phyloP scores from a whole-genome alignment of 2,329 filamentous ascomycete species.

The Nemania abortiva region DNA sequence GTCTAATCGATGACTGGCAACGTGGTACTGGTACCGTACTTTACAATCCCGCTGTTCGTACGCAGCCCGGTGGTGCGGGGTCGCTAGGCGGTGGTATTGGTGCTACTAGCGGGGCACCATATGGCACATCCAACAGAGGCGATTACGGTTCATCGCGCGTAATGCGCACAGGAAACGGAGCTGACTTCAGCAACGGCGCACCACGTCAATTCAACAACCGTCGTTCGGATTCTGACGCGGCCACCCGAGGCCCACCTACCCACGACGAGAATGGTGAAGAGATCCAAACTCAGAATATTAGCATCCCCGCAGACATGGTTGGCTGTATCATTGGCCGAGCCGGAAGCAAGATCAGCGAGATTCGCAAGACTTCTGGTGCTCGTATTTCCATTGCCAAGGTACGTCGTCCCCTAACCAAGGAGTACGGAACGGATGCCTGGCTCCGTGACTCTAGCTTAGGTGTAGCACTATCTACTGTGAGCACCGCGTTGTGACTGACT shows the following conservation, averaged over 20 bases:
- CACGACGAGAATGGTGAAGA: slow-evolving; percentile 97
- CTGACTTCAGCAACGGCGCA: slow-evolving; percentile 91
- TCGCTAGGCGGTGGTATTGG: slow-evolving; percentile 45
- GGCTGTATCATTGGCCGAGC: slow-evolving; percentile 97
- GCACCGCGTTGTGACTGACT: slow-evolving; percentile 35
- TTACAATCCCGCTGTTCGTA: slow-evolving; percentile 95
- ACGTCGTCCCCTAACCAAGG: slow-evolving; percentile 43
- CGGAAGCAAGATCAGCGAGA: slow-evolving; percentile 98
- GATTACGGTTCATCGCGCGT: slow-evolving; percentile 76
- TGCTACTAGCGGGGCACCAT: slow-evolving; percentile 58
- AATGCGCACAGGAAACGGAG: slow-evolving; percentile 96
- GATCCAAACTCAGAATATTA: slow-evolving; percentile 99
- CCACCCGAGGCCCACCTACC: slow-evolving; percentile 82
- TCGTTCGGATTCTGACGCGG: slow-evolving; percentile 85
- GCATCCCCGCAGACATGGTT: slow-evolving; percentile 99
- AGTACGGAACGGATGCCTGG: background rate
- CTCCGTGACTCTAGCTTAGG: background rate
- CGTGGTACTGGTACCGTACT: slow-evolving; percentile 96
- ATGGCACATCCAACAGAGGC: slow-evolving; percentile 60
- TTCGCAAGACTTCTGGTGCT: slow-evolving; percentile 94
- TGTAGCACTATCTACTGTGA: background rate
- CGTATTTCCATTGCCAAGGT: slow-evolving; percentile 97
- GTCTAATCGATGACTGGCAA: slow-evolving; percentile 96
- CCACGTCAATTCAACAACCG: slow-evolving; percentile 77
- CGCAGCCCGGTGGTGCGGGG: slow-evolving; percentile 72